Evolutionary conservation across 805 yeast species (phyloP), one percentile per base, ranked within the genome.

Genomic region (Citeromyces matritensis): DNA sequence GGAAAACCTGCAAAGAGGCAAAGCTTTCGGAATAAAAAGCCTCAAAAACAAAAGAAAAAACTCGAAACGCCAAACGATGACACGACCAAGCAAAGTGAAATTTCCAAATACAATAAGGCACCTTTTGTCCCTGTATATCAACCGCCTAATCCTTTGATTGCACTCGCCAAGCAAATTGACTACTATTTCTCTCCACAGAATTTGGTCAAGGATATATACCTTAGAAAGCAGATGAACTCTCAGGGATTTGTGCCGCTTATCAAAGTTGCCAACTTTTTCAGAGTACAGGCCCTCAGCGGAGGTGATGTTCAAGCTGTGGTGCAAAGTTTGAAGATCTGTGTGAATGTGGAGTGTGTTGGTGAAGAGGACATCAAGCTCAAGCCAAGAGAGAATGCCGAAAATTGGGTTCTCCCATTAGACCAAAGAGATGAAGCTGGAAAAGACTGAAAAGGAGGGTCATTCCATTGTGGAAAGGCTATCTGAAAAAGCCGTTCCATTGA

Each of bases 111-210:
- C 13, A 29, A 9, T 17, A 29, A 29, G 23, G 34, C 45, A 42
- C 31, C 35, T 46, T 19, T 44, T 49, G 13, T 37, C 40, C 33
- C 41, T 49, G 13, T 45, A 45, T 37, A 38, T 43, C 28, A 40
- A 42, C 27, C 42, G 41, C 21, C 21, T 14, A 39, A 36, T 15
- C 43, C 47, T 36, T 34, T 39, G 5, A 34, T 36, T 10, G 41
- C 43, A 13, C 38, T 50, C 25, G 45, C 67, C 6, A 52, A 50
- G 52, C 97, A 86, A 61, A 60, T 88, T 32, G 91, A 83, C 49
- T 91, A 91, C 61, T 91, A 91, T 55, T 81, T 91, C 58, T 77
- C 93, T 21, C 63, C 75, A 31, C 94, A 84, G 44, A 91, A 91
- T 55, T 64, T 91, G 55, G 62, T 78, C 43, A 81, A 84, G 56